Conservation (phyloP, 768 basidiomycete species). For the Termitomyces sp. region DNA sequence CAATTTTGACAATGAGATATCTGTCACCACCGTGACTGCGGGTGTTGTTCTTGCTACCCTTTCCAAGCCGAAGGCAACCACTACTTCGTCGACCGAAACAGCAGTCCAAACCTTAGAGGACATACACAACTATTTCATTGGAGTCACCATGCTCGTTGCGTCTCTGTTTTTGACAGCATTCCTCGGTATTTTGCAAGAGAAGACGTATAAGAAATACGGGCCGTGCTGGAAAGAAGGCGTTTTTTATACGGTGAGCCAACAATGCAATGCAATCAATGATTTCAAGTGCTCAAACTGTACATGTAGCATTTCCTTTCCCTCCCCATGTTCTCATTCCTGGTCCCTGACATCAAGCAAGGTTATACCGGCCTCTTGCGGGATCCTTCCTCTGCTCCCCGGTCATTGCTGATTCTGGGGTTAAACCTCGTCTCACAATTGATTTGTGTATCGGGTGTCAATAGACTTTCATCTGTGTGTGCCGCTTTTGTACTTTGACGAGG, state of each 20-base stretch:
- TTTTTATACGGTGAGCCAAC: slow-evolving; percentile 67
- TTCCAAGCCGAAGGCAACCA: slow-evolving; percentile 38
- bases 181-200: slow-evolving; percentile 73
- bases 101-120: slow-evolving; percentile 25
- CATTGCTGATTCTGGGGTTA: slow-evolving; percentile 52
- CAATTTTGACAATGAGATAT: slow-evolving; percentile 33
- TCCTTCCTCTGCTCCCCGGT: slow-evolving; percentile 27
- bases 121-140: slow-evolving; percentile 47
- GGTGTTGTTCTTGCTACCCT: slow-evolving; percentile 74
- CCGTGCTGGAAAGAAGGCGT: slow-evolving; percentile 80
- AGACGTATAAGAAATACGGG: slow-evolving; percentile 68
- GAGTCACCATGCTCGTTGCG: slow-evolving; percentile 62
- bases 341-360: slow-evolving; percentile 50
- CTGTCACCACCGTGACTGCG: slow-evolving; percentile 60
- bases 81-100: slow-evolving; percentile 14
- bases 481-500: neutral
- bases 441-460: slow-evolving; percentile 83
- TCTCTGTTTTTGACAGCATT: slow-evolving; percentile 65
- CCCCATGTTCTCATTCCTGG: slow-evolving; percentile 67
- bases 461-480: slow-evolving; percentile 64
- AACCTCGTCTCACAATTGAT: slow-evolving; percentile 73
- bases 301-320: slow-evolving; percentile 71
- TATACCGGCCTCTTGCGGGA: slow-evolving; percentile 41
- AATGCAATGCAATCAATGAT: neutral
- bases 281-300: neutral